Evolutionary conservation across 768 basidiomycete species (phyloP).

Genomic region (Cytidiella melzeri): DNA sequence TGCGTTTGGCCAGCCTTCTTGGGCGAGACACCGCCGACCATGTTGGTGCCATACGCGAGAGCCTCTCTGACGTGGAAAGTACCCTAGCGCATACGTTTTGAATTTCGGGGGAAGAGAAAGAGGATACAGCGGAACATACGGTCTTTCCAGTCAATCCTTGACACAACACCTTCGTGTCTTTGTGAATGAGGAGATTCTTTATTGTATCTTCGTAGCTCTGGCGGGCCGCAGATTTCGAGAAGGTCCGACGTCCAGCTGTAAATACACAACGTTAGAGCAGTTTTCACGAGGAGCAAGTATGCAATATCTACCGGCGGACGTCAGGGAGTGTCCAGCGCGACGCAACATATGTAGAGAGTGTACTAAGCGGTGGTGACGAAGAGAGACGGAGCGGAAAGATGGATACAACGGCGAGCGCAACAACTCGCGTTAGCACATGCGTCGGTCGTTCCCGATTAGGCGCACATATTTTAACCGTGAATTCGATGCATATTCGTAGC

Average conservation of each 20-base stretch:
- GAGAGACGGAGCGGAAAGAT: slow-evolving; percentile 2
- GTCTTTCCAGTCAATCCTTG: slow-evolving; percentile 97
- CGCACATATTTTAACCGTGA: neutral
- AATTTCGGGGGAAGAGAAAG: no score
- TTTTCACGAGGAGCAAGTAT: neutral
- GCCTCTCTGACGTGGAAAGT: slow-evolving; percentile 97
- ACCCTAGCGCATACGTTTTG: slow-evolving; percentile 89
- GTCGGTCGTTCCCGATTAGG: neutral
- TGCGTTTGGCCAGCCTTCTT: slow-evolving; percentile 96
- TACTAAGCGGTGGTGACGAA: slow-evolving; percentile 4
- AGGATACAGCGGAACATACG: slow-evolving; percentile 63
- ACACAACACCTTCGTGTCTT: slow-evolving; percentile 89
- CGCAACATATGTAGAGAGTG: slow-evolving; percentile 42
- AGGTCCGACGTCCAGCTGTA: slow-evolving; percentile 67
- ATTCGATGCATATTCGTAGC: neutral
- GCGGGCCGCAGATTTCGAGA: slow-evolving; percentile 72
- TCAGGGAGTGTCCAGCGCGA: slow-evolving; percentile 53
- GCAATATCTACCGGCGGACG: slow-evolving; percentile 40
- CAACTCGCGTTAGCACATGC: neutral
- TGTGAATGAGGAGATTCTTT: slow-evolving; percentile 85
- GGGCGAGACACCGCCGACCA: slow-evolving; percentile 96
- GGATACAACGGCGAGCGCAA: neutral
- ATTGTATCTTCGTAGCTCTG: slow-evolving; percentile 85
- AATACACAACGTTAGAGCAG: slow-evolving; percentile 1
- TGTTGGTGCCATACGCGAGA: slow-evolving; percentile 89